phyloP scores from a whole-genome alignment of 2,329 filamentous ascomycete genomes.

The Emmonsiellopsis sp. region DNA sequence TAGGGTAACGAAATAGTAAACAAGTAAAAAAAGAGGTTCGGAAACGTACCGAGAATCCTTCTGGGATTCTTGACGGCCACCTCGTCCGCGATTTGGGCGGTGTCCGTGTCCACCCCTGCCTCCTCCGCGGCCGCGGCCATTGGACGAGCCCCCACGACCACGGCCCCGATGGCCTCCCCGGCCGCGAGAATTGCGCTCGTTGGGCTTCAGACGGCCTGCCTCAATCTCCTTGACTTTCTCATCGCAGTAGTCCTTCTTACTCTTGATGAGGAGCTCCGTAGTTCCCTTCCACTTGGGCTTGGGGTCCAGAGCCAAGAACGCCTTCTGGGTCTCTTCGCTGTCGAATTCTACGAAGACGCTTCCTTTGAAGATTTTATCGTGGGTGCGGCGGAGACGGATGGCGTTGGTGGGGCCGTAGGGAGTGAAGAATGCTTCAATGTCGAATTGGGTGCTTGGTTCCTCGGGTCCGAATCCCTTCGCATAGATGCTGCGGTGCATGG shows the following conservation, averaged over 20 bases:
- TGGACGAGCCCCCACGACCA: constrained; percentile 24
- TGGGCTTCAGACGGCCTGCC: constrained; percentile 58
- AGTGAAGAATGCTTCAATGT: constrained; percentile 86
- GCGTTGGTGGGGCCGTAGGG: constrained; percentile 69
- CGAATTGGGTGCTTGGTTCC: constrained; percentile 74
- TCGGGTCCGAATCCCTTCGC: constrained; percentile 90
- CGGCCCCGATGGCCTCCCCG: constrained; percentile 31
- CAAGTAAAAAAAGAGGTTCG: neutral
- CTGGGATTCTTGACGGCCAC: constrained; percentile 22
- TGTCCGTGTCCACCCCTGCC: constrained; percentile 23
- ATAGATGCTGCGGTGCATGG: constrained; percentile 70
- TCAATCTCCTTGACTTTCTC: constrained; percentile 65
- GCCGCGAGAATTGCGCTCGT: constrained; percentile 35
- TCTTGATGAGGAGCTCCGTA: constrained; percentile 64
- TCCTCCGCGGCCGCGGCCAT: constrained; percentile 36
- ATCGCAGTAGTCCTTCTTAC: constrained; percentile 79
- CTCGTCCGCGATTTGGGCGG: constrained; percentile 11
- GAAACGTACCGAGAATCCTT: constrained; percentile 33
- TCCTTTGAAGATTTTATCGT: constrained; percentile 75
- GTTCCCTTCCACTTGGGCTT: constrained; percentile 77
- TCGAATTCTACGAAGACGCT: constrained; percentile 93
- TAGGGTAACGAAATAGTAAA: neutral
- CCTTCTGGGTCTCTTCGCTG: constrained; percentile 64
- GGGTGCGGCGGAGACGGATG: constrained; percentile 74
- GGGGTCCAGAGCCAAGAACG: constrained; percentile 70